Conservation (phyloP, 371 early-diverging fungal species). For the Coemansia sp. region DNA sequence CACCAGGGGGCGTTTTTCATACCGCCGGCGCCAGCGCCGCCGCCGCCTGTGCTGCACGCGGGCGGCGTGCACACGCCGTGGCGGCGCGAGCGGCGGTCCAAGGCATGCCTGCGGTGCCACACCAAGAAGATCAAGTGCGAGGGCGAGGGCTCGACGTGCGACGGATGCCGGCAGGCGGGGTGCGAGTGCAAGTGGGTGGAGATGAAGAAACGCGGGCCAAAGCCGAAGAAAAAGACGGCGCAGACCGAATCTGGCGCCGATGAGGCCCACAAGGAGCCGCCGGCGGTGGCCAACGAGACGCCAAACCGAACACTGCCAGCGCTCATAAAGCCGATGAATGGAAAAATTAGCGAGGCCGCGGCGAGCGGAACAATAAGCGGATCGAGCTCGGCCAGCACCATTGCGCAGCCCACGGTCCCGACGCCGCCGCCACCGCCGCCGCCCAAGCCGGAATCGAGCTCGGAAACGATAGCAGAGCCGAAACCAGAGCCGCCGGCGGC, state of each 20-base stretch:
- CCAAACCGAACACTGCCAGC: no score
- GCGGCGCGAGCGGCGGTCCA: conserved; percentile 49
- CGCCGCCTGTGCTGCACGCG: neutral
- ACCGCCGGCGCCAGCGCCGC: conserved; percentile 1
- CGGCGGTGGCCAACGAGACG: neutral
- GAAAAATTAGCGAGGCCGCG: no score
- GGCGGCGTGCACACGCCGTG: conserved; percentile 16
- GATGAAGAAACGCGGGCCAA: conserved; percentile 49
- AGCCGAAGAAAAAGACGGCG: conserved; percentile 16
- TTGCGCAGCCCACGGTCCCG: no score
- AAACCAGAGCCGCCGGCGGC: neutral
- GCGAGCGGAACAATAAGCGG: no score
- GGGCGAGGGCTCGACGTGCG: conserved; percentile 41
- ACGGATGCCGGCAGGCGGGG: conserved; percentile 45
- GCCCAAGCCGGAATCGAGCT: no score
- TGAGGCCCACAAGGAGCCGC: neutral
- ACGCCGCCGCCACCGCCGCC: no score
- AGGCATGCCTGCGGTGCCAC: conserved; percentile 49
- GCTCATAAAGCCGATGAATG: no score
- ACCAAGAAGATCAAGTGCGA: conserved; percentile 49
- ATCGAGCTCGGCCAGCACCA: no score
- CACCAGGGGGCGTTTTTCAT: neutral
- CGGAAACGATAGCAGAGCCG: neutral
- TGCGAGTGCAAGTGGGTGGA: conserved; percentile 47
- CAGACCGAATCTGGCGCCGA: no score